Conservation (phyloP, 2,329 filamentous ascomycete species). For the Magnaporthiopsis incrustans region DNA sequence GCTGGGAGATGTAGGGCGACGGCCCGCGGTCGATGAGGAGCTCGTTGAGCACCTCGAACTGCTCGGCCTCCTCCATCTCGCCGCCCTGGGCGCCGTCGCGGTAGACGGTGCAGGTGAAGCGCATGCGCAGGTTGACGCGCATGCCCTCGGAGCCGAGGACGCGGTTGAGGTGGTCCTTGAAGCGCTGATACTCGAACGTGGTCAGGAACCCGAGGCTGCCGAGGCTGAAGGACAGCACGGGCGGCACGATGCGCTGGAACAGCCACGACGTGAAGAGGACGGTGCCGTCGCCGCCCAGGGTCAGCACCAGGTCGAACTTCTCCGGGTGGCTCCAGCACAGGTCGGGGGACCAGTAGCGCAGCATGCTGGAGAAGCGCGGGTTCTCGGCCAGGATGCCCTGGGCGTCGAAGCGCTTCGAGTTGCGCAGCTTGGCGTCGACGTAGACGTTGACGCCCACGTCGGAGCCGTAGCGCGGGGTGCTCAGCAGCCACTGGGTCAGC, state of each 20-base stretch:
- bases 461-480: slow-evolving; percentile 80
- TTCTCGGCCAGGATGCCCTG: slow-evolving; percentile 65
- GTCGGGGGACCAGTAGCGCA: slow-evolving; percentile 94
- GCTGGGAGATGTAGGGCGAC: slow-evolving; percentile 91
- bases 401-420: slow-evolving; percentile 81
- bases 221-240: slow-evolving; percentile 75
- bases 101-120: slow-evolving; percentile 96
- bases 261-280: slow-evolving; percentile 86
- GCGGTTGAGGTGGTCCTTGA: slow-evolving; percentile 77
- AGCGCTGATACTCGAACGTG: slow-evolving; percentile 78
- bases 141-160: slow-evolving; percentile 94
- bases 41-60: slow-evolving; percentile 97
- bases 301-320: slow-evolving; percentile 89
- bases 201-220: slow-evolving; percentile 85
- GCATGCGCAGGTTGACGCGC: slow-evolving; percentile 96
- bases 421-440: slow-evolving; percentile 89
- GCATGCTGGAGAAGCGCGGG: slow-evolving; percentile 69
- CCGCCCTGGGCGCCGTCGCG: slow-evolving; percentile 54
- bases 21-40: slow-evolving; percentile 96
- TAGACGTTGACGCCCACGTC: slow-evolving; percentile 93
- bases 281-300: slow-evolving; percentile 78
- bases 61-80: slow-evolving; percentile 80
- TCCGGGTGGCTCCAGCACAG: slow-evolving; percentile 91
- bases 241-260: slow-evolving; percentile 83
- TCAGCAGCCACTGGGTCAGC: slow-evolving; percentile 78